A percentile compares a stretch with the other conserved stretches of the same genome.
These are phyloP conservation scores for Erodium texanum DNA, from an alignment of 441 rosid species.

Conservation along the genomic window DNA sequence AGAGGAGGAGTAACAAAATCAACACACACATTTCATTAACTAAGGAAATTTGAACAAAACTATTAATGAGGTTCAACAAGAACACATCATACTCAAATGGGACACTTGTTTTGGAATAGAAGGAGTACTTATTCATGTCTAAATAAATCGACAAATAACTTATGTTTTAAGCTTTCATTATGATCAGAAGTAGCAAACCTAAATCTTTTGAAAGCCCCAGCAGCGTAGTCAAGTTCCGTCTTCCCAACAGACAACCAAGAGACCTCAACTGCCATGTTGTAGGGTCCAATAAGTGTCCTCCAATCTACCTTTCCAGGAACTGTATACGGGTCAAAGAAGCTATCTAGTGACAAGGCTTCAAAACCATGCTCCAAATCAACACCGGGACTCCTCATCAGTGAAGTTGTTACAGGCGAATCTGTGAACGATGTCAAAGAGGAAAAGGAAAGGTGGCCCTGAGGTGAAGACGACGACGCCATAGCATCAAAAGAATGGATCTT, in stretches of 20 bases:
- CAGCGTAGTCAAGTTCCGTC: slow-evolving; percentile 56
- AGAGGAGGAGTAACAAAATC: slow-evolving; percentile 11
- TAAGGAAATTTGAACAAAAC: not conserved
- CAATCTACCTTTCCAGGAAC: slow-evolving; percentile 39
- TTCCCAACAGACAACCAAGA: slow-evolving; percentile 55
- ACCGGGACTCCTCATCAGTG: slow-evolving; percentile 26
- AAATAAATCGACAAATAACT: too few species aligned
- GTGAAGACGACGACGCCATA: slow-evolving; percentile 34
- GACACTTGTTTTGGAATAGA: too few species aligned
- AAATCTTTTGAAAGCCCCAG: slow-evolving; percentile 57
- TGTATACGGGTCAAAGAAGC: slow-evolving; percentile 37
- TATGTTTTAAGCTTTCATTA: not conserved
- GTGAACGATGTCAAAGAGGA: slow-evolving; percentile 37
- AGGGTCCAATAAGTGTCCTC: slow-evolving; percentile 37
- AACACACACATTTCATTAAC: slow-evolving; percentile 6
- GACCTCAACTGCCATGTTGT: slow-evolving; percentile 47
- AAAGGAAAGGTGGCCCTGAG: slow-evolving; percentile 37
- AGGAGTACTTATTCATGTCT: not conserved
- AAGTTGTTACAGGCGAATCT: slow-evolving; percentile 30
- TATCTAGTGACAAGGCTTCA: slow-evolving; percentile 22
- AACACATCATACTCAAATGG: not conserved
- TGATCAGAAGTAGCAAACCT: slow-evolving; percentile 28
- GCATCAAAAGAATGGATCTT: slow-evolving; percentile 27
- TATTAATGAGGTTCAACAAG: not conserved
- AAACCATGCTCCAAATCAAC: slow-evolving; percentile 21